These are phyloP conservation scores for Lepiota brunneoincarnata DNA, from an alignment of 768 basidiomycete genomes.

Conservation along the genomic window DNA sequence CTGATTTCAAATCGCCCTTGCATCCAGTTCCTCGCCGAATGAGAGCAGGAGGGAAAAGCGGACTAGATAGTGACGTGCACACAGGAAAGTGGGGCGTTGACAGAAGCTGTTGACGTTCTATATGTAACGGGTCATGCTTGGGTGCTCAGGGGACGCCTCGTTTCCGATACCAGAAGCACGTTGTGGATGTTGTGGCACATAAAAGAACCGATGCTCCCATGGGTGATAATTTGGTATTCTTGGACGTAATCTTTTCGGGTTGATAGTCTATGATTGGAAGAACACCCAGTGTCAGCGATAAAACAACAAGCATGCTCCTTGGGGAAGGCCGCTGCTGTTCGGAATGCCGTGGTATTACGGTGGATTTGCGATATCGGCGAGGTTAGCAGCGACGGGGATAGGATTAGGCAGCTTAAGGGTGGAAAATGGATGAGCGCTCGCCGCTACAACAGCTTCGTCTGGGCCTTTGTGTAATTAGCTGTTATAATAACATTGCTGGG, in stretches of 20 bases:
- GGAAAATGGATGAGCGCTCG: too few relatives aligned
- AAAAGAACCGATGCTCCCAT: slow-evolving; percentile 10
- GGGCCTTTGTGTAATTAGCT: too few relatives aligned
- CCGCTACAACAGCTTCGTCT: too few relatives aligned
- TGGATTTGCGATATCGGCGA: neutral
- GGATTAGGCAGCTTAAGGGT: too few relatives aligned
- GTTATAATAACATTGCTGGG: too few relatives aligned
- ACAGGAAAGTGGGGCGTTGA: neutral
- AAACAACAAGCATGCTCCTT: neutral
- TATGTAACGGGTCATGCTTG: slow-evolving; percentile 9
- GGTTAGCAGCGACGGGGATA: neutral
- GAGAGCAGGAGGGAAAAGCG: neutral
- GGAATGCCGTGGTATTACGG: slow-evolving; percentile 4
- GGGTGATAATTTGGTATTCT: slow-evolving; percentile 5
- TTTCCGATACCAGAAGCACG: slow-evolving; percentile 11
- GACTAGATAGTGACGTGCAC: neutral
- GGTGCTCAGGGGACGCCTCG: slow-evolving; percentile 11
- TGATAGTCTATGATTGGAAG: too few relatives aligned
- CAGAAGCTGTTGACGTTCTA: slow-evolving; percentile 1
- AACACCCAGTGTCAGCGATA: too few relatives aligned
- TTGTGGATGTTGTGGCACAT: slow-evolving; percentile 3
- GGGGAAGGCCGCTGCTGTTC: neutral
- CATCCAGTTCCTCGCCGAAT: neutral
- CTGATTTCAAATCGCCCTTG: neutral
- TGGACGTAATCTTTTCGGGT: too few relatives aligned